Evolutionary conservation across 2,329 filamentous ascomycete species (phyloP), one percentile per base, ranked within the genome.

Genomic region (Hypoxylon sp.): DNA sequence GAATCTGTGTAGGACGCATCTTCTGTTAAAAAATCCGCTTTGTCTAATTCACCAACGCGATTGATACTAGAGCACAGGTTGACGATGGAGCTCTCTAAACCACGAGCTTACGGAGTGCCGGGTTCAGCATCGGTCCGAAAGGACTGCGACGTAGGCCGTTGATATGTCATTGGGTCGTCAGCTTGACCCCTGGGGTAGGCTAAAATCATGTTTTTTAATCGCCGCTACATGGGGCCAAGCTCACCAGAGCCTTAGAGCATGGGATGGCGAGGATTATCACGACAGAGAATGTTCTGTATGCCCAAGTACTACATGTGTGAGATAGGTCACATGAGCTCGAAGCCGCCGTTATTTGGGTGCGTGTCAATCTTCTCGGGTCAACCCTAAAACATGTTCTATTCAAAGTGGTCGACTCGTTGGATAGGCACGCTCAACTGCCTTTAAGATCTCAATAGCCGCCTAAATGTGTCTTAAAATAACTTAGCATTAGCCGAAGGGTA

Each of bases 1-100:
- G 61, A 43, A 62, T 39, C 32, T 55, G 65, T 0, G 65, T 59
- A n/a, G 65, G 58, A 47, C 52, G 65, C 65, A 67, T 65, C 17
- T 54, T 47, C 44, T 22, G 4, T 34, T 4, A 20, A 34, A 32
- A 4, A 34, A 20, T 41, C 22, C 19, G 7, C 17, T 48, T 53
- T 26, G 24, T 26, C 7, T 26, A 26, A 7, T 26, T 26, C 24
- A 26, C 24, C 24, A 26, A 26, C 7, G n/a, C n/a, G n/a, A 15
- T 15, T 13, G 11, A 34, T 34, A 13, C 30, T 17, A n/a, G 17
- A 15, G 17, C 7, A 3, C 3, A 44, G 50, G 17, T 34, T 49
- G 4, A 19, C 24, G 15, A 20, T 10, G 17, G 32, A 48, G 37
- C 6, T 41, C 37, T 19, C 8, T 4, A 19, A 10, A 3, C 37